These are phyloP conservation scores for Dipteronia sinensis DNA, from an alignment of 345 rosid genomes.

Conservation along the genomic window DNA sequence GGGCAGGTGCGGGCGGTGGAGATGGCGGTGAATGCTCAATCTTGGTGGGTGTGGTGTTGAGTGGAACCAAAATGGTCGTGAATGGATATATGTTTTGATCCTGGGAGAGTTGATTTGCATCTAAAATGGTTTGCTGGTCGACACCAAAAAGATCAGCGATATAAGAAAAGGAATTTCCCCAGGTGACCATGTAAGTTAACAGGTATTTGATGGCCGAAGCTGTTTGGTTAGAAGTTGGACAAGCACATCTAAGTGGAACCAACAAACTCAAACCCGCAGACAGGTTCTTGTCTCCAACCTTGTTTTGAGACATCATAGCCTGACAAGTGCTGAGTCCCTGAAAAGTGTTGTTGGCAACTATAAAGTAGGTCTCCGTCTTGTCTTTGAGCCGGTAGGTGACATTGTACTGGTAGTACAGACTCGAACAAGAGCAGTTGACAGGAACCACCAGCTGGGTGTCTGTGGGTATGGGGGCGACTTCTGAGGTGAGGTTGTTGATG, in stretches of 20 bases:
- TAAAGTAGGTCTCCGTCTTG: conserved; percentile 31
- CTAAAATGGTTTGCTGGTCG: conserved; percentile 33
- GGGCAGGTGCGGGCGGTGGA: conserved; percentile 39
- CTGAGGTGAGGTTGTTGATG: conserved; percentile 56
- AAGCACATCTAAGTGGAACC: conserved; percentile 83
- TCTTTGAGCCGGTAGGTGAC: conserved; percentile 48
- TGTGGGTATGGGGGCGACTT: conserved; percentile 30
- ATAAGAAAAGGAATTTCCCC: conserved; percentile 43
- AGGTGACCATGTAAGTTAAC: conserved; percentile 51
- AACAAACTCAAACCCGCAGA: conserved; percentile 24
- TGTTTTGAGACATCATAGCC: conserved; percentile 70
- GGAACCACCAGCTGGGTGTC: conserved; percentile 50
- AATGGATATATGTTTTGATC: conserved; percentile 43
- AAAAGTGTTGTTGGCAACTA: conserved; percentile 73
- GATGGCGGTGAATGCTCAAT: conserved; percentile 24
- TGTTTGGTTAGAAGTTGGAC: conserved; percentile 64
- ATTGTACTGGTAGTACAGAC: conserved; percentile 67
- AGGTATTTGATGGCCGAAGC: conserved; percentile 55
- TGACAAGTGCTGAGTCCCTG: conserved; percentile 93
- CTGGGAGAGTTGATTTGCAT: conserved; percentile 51
- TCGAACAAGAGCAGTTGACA: conserved; percentile 63
- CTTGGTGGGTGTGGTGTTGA: conserved; percentile 46
- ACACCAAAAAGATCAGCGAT: conserved; percentile 54
- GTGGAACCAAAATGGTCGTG: conserved; percentile 70
- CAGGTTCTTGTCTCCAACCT: conserved; percentile 30